Percentiles rank a stretch among this genome's conserved stretches.
phyloP scores from a whole-genome alignment of 208 protist species.

The Trypanosoma lewisi region DNA sequence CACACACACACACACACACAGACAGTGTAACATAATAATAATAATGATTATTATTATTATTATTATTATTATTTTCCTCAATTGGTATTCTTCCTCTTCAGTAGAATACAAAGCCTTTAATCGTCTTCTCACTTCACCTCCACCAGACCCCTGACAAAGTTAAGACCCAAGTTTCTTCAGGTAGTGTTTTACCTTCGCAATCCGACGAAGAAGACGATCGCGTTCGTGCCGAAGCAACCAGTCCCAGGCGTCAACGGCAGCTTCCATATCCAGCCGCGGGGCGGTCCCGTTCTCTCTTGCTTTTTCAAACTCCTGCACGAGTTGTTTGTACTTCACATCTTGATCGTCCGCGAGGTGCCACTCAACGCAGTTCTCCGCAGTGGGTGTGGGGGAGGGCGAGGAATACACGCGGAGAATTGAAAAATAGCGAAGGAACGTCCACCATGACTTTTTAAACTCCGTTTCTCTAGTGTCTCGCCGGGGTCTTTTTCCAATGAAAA shows the following conservation, averaged over 20 bases:
- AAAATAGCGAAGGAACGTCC: slow-evolving; percentile 21
- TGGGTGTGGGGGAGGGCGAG: slow-evolving; percentile 4
- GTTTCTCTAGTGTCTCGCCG: background rate
- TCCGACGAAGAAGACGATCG: slow-evolving; percentile 25
- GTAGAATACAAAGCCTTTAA: background rate
- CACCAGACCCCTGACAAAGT: background rate
- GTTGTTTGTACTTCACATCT: slow-evolving; percentile 10
- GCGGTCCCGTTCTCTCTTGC: background rate
- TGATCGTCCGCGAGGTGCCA: slow-evolving; percentile 20
- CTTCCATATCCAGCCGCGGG: background rate
- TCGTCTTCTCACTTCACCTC: background rate
- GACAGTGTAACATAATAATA: too few species aligned
- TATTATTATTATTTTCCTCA: background rate
- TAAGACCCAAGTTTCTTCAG: slow-evolving; percentile 22
- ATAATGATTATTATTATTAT: background rate
- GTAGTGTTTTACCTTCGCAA: slow-evolving; percentile 26
- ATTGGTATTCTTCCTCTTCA: background rate
- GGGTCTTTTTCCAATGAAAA: background rate
- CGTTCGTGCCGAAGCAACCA: slow-evolving; percentile 27
- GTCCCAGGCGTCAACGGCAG: slow-evolving; percentile 30
- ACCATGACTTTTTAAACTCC: slow-evolving; percentile 9
- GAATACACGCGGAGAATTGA: slow-evolving; percentile 10
- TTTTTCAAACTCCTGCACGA: slow-evolving; percentile 4
- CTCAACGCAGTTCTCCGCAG: background rate
- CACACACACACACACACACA: too few species aligned